phyloP scores from a whole-genome alignment of 2,329 filamentous ascomycete genomes.

The Annulohypoxylon truncatum region DNA sequence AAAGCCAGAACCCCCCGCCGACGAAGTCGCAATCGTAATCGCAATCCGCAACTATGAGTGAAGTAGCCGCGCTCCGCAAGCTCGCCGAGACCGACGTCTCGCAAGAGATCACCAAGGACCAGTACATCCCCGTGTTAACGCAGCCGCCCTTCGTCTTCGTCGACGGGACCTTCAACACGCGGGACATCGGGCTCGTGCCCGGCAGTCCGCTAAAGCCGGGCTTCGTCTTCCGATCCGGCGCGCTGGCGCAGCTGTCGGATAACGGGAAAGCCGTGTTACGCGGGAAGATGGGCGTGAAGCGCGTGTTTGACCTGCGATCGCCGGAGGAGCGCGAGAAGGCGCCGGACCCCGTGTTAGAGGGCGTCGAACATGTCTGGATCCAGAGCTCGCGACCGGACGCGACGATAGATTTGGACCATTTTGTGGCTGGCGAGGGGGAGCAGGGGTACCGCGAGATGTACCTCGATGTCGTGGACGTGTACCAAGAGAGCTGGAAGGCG shows the following conservation, averaged over 20 bases:
- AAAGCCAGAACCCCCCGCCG: neutral
- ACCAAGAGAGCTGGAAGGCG: slow-evolving; percentile 56
- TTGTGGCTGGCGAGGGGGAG: slow-evolving; percentile 59
- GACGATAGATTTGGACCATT: slow-evolving; percentile 54
- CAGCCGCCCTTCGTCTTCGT: slow-evolving; percentile 60
- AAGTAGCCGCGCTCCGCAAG: slow-evolving; percentile 48
- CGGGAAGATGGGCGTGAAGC: slow-evolving; percentile 54
- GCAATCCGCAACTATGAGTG: slow-evolving; percentile 41
- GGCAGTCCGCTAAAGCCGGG: slow-evolving; percentile 56
- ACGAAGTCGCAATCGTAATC: slow-evolving; percentile 4
- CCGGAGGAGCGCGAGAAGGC: slow-evolving; percentile 55
- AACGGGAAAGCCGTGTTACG: slow-evolving; percentile 54
- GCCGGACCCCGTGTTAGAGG: slow-evolving; percentile 59
- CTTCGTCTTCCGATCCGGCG: slow-evolving; percentile 61
- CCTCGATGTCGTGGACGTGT: slow-evolving; percentile 58
- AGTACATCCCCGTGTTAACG: slow-evolving; percentile 53
- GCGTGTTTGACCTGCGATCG: slow-evolving; percentile 65
- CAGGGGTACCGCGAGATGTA: slow-evolving; percentile 61
- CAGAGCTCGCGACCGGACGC: slow-evolving; percentile 52
- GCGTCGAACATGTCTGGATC: slow-evolving; percentile 61
- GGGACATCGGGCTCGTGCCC: slow-evolving; percentile 61
- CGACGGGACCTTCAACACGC: slow-evolving; percentile 63
- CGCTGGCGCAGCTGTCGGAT: slow-evolving; percentile 53
- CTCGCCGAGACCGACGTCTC: slow-evolving; percentile 58
- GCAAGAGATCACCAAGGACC: slow-evolving; percentile 52